Percentiles rank a stretch among this genome's conserved stretches.
Evolutionary conservation across 1,284 basidiomycete species (phyloP).

Genomic region (Ustilago lituana): DNA sequence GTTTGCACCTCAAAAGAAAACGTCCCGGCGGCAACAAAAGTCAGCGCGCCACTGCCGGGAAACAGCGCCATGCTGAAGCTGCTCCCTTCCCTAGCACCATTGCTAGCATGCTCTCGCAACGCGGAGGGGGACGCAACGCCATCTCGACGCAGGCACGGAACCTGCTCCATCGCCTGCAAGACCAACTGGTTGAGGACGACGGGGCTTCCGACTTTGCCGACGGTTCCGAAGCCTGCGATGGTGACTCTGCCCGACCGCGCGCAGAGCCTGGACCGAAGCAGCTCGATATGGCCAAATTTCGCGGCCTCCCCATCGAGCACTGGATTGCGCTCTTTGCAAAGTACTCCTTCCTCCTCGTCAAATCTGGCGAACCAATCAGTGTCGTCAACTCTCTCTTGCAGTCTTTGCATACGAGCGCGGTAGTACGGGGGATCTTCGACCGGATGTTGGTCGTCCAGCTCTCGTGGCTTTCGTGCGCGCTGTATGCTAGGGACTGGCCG

Average conservation of each 20-base stretch:
- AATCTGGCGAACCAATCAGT: constrained; percentile 72
- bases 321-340: constrained; percentile 82
- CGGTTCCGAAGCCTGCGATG: constrained; percentile 68
- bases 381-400: constrained; percentile 75
- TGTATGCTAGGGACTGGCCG: constrained; percentile 54
- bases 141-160: constrained; percentile 77
- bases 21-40: constrained; percentile 8
- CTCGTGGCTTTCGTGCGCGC: constrained; percentile 56
- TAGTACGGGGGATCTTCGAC: constrained; percentile 53
- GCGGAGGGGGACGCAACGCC: constrained; percentile 48
- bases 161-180: constrained; percentile 79
- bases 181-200: constrained; percentile 74
- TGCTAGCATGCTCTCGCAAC: constrained; percentile 22
- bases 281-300: constrained; percentile 71
- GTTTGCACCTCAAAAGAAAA: constrained; percentile 18
- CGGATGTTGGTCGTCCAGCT: constrained; percentile 53
- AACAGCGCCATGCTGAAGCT: constrained; percentile 4
- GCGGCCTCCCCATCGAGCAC: constrained; percentile 82
- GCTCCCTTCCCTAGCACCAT: background rate
- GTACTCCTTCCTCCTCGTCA: constrained; percentile 85
- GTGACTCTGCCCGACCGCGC: constrained; percentile 64
- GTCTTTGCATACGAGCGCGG: constrained; percentile 73
- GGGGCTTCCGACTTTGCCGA: constrained; percentile 58
- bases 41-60: constrained; percentile 5
- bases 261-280: constrained; percentile 53